Evolutionary conservation across 352 stramenopile genomes (phyloP).

Genomic region (Phytopythium vexans): DNA sequence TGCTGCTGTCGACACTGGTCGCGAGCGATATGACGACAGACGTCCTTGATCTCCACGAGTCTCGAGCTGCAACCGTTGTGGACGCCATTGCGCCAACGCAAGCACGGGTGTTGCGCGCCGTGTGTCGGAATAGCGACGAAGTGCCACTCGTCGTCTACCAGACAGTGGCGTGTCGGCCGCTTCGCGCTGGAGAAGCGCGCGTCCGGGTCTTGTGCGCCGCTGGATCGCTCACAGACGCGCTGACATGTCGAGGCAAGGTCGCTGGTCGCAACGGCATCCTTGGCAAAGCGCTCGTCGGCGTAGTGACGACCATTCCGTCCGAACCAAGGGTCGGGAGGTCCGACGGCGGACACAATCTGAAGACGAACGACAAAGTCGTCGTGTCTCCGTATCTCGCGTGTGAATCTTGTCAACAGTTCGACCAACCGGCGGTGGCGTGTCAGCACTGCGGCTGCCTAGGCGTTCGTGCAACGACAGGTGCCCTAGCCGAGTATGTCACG

Average conservation of each 20-base stretch:
- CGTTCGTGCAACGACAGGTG: slow-evolving; percentile 22
- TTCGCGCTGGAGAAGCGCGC: slow-evolving; percentile 18
- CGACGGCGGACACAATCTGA: slow-evolving; percentile 5
- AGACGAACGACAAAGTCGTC: slow-evolving; percentile 31
- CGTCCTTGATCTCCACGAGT: neutral
- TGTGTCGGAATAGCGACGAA: slow-evolving; percentile 28
- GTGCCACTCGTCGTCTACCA: slow-evolving; percentile 19
- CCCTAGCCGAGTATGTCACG: slow-evolving; percentile 41
- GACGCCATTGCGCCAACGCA: slow-evolving; percentile 15
- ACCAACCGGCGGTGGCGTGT: slow-evolving; percentile 4
- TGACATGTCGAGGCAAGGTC: slow-evolving; percentile 24
- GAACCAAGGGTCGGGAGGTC: neutral
- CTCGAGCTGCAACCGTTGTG: neutral
- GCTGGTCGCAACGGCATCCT: slow-evolving; percentile 39
- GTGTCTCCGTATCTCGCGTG: slow-evolving; percentile 19
- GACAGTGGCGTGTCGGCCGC: slow-evolving; percentile 22
- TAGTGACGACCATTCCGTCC: slow-evolving; percentile 21
- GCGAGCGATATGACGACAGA: slow-evolving; percentile 2
- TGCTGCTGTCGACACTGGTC: slow-evolving; percentile 18
- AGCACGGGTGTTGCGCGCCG: slow-evolving; percentile 23
- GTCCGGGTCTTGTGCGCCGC: slow-evolving; percentile 32
- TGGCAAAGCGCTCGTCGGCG: slow-evolving; percentile 34
- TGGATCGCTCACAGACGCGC: slow-evolving; percentile 30
- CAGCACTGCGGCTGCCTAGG: slow-evolving; percentile 19
- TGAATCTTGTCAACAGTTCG: neutral